Conservation (phyloP, 2,329 filamentous ascomycete genomes). For the Periconia sp. region DNA sequence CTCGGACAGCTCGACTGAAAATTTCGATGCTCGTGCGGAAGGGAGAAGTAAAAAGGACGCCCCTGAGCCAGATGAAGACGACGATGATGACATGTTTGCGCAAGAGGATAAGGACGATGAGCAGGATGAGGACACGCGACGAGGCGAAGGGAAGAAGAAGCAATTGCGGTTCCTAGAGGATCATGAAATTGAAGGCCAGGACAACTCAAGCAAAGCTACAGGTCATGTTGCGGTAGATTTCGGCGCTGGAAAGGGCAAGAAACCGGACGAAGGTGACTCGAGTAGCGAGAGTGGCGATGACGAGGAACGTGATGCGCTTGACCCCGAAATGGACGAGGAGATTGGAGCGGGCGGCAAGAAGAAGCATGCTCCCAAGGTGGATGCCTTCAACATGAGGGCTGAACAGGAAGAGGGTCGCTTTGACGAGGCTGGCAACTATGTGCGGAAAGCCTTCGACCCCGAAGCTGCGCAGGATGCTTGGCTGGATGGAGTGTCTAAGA, state of each 20-base stretch:
- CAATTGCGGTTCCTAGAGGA: slow-evolving; percentile 65
- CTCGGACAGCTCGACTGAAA: slow-evolving; percentile 89
- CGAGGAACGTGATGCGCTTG: slow-evolving; percentile 71
- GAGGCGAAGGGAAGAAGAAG: slow-evolving; percentile 66
- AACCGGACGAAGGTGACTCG: slow-evolving; percentile 68
- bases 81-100: slow-evolving; percentile 84
- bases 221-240: slow-evolving; percentile 70
- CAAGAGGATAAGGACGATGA: slow-evolving; percentile 65
- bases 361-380: slow-evolving; percentile 89
- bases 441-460: slow-evolving; percentile 86
- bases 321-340: slow-evolving; percentile 78
- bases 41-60: slow-evolving; percentile 56
- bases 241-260: slow-evolving; percentile 38
- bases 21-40: slow-evolving; percentile 77
- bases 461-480: slow-evolving; percentile 91
- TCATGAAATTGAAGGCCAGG: slow-evolving; percentile 80
- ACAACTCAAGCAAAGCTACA: slow-evolving; percentile 73
- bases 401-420: slow-evolving; percentile 94
- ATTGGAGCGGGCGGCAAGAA: slow-evolving; percentile 90
- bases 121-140: slow-evolving; percentile 58
- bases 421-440: slow-evolving; percentile 88
- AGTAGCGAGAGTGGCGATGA: slow-evolving; percentile 65
- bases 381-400: slow-evolving; percentile 91
- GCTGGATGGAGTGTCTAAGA: slow-evolving; percentile 91
- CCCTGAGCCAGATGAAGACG: slow-evolving; percentile 61